These are phyloP conservation scores for Sodiomyces alkalinus DNA, from an alignment of 2,329 filamentous ascomycete genomes.

Conservation along the genomic window DNA sequence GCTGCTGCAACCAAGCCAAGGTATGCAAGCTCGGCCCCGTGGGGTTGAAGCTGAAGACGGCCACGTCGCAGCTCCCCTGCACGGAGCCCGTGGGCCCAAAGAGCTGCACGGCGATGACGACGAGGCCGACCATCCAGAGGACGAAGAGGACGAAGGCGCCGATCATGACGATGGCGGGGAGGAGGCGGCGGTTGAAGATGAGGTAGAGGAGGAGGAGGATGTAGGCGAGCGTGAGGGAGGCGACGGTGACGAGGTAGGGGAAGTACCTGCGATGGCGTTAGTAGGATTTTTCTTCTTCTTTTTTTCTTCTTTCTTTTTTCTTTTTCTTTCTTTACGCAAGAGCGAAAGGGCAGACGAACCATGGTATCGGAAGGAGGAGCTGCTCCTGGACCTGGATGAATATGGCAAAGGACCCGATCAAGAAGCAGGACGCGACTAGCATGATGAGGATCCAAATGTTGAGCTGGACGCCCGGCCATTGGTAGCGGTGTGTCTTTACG, in stretches of 20 bases:
- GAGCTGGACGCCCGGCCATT: slow-evolving; percentile 53
- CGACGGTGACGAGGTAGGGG: slow-evolving; percentile 47
- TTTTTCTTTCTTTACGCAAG: neutral
- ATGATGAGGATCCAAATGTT: slow-evolving; percentile 55
- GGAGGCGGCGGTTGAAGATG: slow-evolving; percentile 43
- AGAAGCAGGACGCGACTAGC: slow-evolving; percentile 40
- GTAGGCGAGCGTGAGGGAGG: slow-evolving; percentile 46
- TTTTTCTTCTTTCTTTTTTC: neutral
- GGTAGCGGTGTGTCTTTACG: slow-evolving; percentile 41
- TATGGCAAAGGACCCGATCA: slow-evolving; percentile 45
- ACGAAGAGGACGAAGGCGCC: slow-evolving; percentile 51
- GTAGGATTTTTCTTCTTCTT: no score
- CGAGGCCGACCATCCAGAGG: slow-evolving; percentile 50
- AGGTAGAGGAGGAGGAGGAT: slow-evolving; percentile 49
- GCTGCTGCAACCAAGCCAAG: slow-evolving; percentile 49
- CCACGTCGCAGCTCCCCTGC: slow-evolving; percentile 41
- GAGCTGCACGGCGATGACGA: slow-evolving; percentile 46
- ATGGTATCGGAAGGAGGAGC: slow-evolving; percentile 39
- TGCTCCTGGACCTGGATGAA: slow-evolving; percentile 45
- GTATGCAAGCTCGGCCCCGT: slow-evolving; percentile 37
- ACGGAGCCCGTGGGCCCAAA: slow-evolving; percentile 45
- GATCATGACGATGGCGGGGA: slow-evolving; percentile 47
- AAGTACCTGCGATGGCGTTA: slow-evolving; percentile 55
- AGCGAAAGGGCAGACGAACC: slow-evolving; percentile 27
- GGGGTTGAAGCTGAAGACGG: slow-evolving; percentile 36